Evolutionary conservation across 2,329 filamentous ascomycete genomes (phyloP), one percentile per base, ranked within the genome.

Genomic region (Alternaria angustiovoidea): DNA sequence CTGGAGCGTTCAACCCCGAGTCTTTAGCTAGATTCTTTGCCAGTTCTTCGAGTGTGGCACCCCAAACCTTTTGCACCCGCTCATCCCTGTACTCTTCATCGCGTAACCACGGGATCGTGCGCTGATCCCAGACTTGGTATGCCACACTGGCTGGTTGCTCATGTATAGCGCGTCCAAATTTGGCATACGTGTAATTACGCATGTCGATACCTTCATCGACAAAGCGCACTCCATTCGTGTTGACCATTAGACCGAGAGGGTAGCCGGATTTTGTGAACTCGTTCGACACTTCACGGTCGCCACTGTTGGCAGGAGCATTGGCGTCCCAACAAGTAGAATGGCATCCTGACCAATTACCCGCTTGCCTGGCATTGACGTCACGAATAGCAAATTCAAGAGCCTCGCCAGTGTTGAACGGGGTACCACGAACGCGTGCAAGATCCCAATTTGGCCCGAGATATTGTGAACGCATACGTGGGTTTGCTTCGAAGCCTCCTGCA

Each of bases 261-360:
- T 91, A 91, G 1, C 88, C 89, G 0, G 86, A 89, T 69, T 91
- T 91, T 7, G 88, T 91, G 69, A 85, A 89, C 71, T 90, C 84
- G 67, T 91, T 91, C 4, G 88, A 88, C 2, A 86, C 76, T n/a
- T 76, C 77, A 2, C 86, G 81, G 64, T 90, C 85, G 4, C 88
- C 88, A 0, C 78, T 78, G 61, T 86, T 71, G 0, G 82, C 72
- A 0, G 84, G 81, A 0, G 88, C 84, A 67, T 89, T 84, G 1
- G 86, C 87, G 68, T 91, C 88, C 88, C 89, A 91, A 5, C 84
- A 84, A 0, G 86, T 85, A 1, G 86, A 85, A 69, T 91, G 89
- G 65, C 88, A 91, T 0, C 88, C 88, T 0, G 85, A 86, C 82
- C 86, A 89, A 67, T 90, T 82, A 0, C 88, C 88, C 0, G 79